These are phyloP conservation scores for Paecilomyces sp. DNA, from an alignment of 2,329 filamentous ascomycete species.

Conservation along the genomic window DNA sequence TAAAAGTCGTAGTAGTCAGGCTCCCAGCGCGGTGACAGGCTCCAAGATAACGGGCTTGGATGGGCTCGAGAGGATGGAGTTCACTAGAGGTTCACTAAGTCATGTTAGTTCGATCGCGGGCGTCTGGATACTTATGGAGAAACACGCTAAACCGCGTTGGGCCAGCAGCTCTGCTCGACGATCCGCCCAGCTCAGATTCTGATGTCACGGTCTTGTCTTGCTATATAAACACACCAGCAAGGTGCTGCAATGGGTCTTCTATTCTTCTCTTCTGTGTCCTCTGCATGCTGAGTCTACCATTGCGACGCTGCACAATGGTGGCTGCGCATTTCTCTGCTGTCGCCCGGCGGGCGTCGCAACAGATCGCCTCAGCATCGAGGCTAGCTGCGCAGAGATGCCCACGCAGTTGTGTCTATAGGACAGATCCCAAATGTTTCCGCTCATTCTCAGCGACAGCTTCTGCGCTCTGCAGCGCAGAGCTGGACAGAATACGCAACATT, in stretches of 20 bases:
- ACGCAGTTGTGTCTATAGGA: not conserved
- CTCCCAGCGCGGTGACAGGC: not conserved
- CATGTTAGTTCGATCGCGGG: not conserved
- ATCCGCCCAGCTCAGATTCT: not conserved
- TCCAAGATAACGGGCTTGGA: not conserved
- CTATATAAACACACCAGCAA: not conserved
- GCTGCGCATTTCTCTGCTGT: conserved; percentile 23
- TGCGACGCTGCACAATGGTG: conserved; percentile 17
- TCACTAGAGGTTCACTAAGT: not conserved
- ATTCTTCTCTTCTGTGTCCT: not conserved
- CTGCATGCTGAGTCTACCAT: not conserved
- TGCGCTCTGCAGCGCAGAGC: conserved; percentile 20
- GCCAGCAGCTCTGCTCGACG: not conserved
- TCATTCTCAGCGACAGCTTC: conserved; percentile 21
- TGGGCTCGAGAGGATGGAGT: not conserved
- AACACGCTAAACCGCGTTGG: not conserved
- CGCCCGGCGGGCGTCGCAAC: conserved; percentile 16
- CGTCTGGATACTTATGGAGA: not conserved
- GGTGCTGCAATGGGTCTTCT: not conserved
- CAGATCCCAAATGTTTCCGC: conserved; percentile 3
- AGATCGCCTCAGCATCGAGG: conserved; percentile 4
- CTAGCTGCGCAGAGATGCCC: conserved; percentile 1
- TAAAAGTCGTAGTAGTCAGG: not conserved
- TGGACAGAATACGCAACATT: conserved; percentile 77
- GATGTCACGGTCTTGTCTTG: not conserved